Conservation (phyloP, 176 grass and related monocot genomes). For the Oryza officinalis region DNA sequence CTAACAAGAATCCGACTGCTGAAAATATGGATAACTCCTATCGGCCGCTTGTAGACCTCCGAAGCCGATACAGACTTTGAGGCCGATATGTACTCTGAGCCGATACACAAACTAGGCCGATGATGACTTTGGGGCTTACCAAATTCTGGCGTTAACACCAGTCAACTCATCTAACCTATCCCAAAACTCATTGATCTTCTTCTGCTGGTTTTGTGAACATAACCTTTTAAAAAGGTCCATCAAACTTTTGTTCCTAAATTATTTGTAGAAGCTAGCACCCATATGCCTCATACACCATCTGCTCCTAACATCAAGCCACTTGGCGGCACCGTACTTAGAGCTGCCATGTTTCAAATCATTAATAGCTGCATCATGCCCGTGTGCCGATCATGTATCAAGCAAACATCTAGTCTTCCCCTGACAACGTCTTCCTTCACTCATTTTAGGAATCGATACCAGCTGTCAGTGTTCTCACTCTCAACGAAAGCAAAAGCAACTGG, state of each 20-base stretch:
- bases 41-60: too few relatives aligned
- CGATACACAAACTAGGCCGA: too few relatives aligned
- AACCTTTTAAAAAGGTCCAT: not conserved
- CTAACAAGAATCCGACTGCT: too few relatives aligned
- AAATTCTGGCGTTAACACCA: too few relatives aligned
- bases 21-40: too few relatives aligned
- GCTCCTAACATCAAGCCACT: not conserved
- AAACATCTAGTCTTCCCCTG: not conserved
- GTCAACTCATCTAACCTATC: not conserved
- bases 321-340: not conserved
- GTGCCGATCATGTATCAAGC: not conserved
- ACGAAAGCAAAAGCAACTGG: too few relatives aligned
- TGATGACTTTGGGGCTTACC: too few relatives aligned
- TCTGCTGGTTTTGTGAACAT: not conserved
- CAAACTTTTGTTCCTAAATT: not conserved
- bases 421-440: too few relatives aligned
- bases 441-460: too few relatives aligned
- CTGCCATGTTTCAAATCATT: not conserved
- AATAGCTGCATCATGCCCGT: not conserved
- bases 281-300: not conserved
- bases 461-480: too few relatives aligned
- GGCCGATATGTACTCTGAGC: too few relatives aligned
- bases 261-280: not conserved
- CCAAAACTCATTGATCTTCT: not conserved
- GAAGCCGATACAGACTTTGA: too few relatives aligned